phyloP scores from a whole-genome alignment of 2,329 filamentous ascomycete species.

The Cercospora sp. region DNA sequence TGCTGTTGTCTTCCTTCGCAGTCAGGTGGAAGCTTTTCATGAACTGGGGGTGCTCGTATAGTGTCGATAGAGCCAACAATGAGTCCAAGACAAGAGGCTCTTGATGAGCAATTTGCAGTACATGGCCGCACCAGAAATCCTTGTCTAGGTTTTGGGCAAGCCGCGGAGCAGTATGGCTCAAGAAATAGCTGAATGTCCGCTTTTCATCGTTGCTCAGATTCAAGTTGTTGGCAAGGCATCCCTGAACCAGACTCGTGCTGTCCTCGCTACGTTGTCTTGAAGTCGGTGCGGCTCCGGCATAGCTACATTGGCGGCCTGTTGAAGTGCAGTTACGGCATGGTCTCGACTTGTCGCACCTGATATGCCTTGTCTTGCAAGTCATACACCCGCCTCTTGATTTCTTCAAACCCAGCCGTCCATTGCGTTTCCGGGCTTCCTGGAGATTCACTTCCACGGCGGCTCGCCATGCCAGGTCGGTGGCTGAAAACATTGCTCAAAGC shows the following conservation, averaged over 20 bases:
- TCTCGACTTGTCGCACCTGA: conserved; percentile 58
- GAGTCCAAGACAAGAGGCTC: conserved; percentile 29
- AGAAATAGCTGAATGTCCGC: conserved; percentile 29
- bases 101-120: conserved; percentile 31
- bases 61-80: conserved; percentile 27
- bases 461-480: conserved; percentile 18
- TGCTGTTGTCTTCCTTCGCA: neutral
- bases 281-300: conserved; percentile 43
- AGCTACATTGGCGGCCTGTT: conserved; percentile 55
- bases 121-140: conserved; percentile 32
- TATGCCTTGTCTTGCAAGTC: conserved; percentile 46
- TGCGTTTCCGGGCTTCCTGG: conserved; percentile 22
- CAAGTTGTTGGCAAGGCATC: conserved; percentile 12
- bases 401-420: conserved; percentile 24
- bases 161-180: conserved; percentile 25
- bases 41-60: conserved; percentile 30
- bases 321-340: conserved; percentile 56
- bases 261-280: neutral
- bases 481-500: neutral
- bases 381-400: conserved; percentile 26
- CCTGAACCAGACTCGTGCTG: neutral
- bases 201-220: conserved; percentile 15
- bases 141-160: conserved; percentile 26
- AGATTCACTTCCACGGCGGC: conserved; percentile 18
- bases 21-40: conserved; percentile 18